phyloP scores from a whole-genome alignment of 1,284 basidiomycete genomes.

The Leccinum fallax region DNA sequence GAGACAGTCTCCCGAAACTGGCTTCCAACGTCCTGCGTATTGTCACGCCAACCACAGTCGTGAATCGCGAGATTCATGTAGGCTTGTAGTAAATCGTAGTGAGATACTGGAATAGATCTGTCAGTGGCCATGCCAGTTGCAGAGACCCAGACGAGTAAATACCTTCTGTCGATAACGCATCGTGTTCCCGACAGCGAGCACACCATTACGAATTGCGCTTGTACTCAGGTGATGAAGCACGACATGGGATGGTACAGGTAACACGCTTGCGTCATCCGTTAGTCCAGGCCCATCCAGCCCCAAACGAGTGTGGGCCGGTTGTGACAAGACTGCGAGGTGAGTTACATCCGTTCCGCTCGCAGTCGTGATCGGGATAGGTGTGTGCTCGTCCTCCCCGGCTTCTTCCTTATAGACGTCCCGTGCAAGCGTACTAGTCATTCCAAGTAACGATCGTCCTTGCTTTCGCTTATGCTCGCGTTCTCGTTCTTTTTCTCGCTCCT shows the following conservation, averaged over 20 bases:
- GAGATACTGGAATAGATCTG: slow-evolving; percentile 43
- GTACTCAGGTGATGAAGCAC: slow-evolving; percentile 96
- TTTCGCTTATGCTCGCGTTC: slow-evolving; percentile 35
- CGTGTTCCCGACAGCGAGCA: slow-evolving; percentile 92
- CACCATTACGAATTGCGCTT: slow-evolving; percentile 93
- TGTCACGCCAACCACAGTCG: slow-evolving; percentile 14
- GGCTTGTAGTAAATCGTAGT: slow-evolving; percentile 65
- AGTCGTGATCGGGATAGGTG: slow-evolving; percentile 38
- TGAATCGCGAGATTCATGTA: slow-evolving; percentile 34
- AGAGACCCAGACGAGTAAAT: slow-evolving; percentile 33
- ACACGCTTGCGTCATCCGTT: slow-evolving; percentile 89
- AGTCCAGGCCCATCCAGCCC: slow-evolving; percentile 46
- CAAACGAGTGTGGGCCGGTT: slow-evolving; percentile 26
- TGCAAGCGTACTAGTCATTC: slow-evolving; percentile 30
- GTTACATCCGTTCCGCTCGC: slow-evolving; percentile 40
- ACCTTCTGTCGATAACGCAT: slow-evolving; percentile 95
- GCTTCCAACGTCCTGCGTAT: slow-evolving; percentile 33
- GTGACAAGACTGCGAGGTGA: slow-evolving; percentile 27
- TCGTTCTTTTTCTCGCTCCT: slow-evolving; percentile 34
- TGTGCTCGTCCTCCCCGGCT: slow-evolving; percentile 21
- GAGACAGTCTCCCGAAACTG: slow-evolving; percentile 14
- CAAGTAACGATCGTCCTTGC: slow-evolving; percentile 37
- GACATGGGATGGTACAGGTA: slow-evolving; percentile 94
- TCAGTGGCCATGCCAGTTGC: slow-evolving; percentile 12
- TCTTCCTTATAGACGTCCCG: slow-evolving; percentile 33